Percentiles rank a stretch among this genome's conserved stretches.
These are phyloP conservation scores for Primulina huaijiensis DNA, from an alignment of 257 asterid species.

Conservation along the genomic window DNA sequence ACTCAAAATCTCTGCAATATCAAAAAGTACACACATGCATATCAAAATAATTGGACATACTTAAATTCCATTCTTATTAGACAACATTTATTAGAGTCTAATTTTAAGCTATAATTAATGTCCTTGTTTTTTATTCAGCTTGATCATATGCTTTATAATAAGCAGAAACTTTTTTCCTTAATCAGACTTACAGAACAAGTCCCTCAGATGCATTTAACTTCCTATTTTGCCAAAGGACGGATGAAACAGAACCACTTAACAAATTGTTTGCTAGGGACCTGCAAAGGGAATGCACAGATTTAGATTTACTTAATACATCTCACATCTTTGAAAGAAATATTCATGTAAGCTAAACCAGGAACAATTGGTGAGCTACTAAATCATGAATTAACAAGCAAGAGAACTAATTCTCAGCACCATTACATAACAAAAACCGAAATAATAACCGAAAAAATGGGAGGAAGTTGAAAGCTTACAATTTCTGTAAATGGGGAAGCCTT, in stretches of 20 bases:
- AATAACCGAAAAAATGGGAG: not conserved
- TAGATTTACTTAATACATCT: too few relatives aligned
- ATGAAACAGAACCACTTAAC: constrained; percentile 75
- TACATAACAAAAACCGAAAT: too few relatives aligned
- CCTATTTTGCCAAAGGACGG: constrained; percentile 78
- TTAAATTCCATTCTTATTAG: not conserved
- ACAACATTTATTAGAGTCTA: too few relatives aligned
- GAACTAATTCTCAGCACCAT: too few relatives aligned
- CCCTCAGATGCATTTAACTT: constrained; percentile 52
- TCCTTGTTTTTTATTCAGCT: too few relatives aligned
- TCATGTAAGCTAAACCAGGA: too few relatives aligned
- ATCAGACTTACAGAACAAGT: constrained; percentile 61
- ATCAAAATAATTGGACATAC: constrained; percentile 11
- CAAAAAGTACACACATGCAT: constrained; percentile 10
- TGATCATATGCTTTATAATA: too few relatives aligned
- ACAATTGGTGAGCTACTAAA: too few relatives aligned
- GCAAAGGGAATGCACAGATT: constrained; percentile 30
- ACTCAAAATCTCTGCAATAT: constrained; percentile 71
- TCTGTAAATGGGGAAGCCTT: constrained; percentile 73
- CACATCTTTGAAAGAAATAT: too few relatives aligned
- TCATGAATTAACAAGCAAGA: too few relatives aligned
- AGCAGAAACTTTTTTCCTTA: too few relatives aligned
- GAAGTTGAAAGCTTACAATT: constrained; percentile 52
- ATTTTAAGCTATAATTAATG: too few relatives aligned
- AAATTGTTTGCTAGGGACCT: constrained; percentile 77